Evolutionary conservation across 2,329 filamentous ascomycete species (phyloP), one percentile per base, ranked within the genome.

Genomic region (Nectriaceae sp.): DNA sequence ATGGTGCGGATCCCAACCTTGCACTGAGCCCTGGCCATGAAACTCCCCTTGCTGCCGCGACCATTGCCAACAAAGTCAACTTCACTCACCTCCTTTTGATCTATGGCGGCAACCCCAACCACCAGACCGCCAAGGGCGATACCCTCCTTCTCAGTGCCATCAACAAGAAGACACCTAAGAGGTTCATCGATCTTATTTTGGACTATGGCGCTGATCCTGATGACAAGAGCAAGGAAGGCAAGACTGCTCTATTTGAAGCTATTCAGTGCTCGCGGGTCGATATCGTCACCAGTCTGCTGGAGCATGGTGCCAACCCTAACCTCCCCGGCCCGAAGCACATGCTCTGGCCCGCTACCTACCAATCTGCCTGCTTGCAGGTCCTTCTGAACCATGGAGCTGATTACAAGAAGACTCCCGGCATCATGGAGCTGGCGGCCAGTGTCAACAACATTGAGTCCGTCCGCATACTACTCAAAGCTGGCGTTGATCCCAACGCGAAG

Each of bases 321-420:
- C 70, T 88, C 5, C 85, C 85, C 2, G 84, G 82, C 1, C 84
- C 84, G 11, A 86, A 87, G 65, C 82, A 88, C 68, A 79, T 84
- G 67, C 74, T 89, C 20, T 85, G 85, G 85, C 82, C 83, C 2
- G 75, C 84, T 1, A 79, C 78, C 0, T 81, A 83, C 65, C 75
- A 84, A 43, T 73, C 83, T 0, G 67, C 73, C 6, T 84, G 80
- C 50, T 69, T 88, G 24, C 74, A 81, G 57, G 65, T 84, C 2
- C 72, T 89, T 16, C 76, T 87, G 1, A 55, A 69, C 2, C 78
- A 79, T 21, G 84, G 83, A 2, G 84, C 83, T 2, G 82, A 86
- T 52, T 67, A 68, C 59, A 80, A 76, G 63, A 85, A 84, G 65
- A 70, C 75, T 0, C 82, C 83, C 0, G 83, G 83, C 20, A 73